These are phyloP conservation scores for Cercospora nicotianae DNA, from an alignment of 2,329 filamentous ascomycete species.

Conservation along the genomic window DNA sequence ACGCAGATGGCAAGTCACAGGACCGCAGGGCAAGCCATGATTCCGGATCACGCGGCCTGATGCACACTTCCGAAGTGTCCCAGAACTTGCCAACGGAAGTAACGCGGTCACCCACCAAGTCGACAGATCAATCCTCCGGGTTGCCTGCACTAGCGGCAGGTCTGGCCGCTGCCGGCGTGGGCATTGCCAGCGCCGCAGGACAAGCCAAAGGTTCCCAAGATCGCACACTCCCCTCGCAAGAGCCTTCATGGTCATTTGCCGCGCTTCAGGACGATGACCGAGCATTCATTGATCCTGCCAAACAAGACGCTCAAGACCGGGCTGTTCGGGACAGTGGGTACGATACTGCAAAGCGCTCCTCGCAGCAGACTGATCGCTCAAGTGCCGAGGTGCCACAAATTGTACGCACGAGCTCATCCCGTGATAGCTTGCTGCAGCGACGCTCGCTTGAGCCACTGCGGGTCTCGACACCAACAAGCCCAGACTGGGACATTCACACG, in stretches of 20 bases:
- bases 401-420: constrained; percentile 27
- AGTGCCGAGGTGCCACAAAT: constrained; percentile 22
- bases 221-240: not conserved
- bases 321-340: constrained; percentile 48
- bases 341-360: constrained; percentile 35
- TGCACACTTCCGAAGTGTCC: constrained; percentile 34
- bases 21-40: constrained; percentile 13
- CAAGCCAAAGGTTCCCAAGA: not conserved
- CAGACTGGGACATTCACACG: constrained; percentile 24
- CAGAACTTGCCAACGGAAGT: constrained; percentile 29
- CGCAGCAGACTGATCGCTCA: constrained; percentile 23
- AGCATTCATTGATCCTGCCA: not conserved
- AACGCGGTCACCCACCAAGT: constrained; percentile 1
- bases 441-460: constrained; percentile 36
- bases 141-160: constrained; percentile 12
- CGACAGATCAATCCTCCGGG: not conserved
- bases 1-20: constrained; percentile 1
- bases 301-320: constrained; percentile 24
- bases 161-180: constrained; percentile 4
- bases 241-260: constrained; percentile 28
- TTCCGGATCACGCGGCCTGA: constrained; percentile 11
- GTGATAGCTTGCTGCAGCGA: constrained; percentile 34
- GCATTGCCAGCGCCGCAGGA: not conserved
- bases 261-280: constrained; percentile 15
- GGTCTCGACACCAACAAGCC: constrained; percentile 27